Conservation (phyloP, 2,329 filamentous ascomycete genomes). For the Colletotrichum gigasporum region DNA sequence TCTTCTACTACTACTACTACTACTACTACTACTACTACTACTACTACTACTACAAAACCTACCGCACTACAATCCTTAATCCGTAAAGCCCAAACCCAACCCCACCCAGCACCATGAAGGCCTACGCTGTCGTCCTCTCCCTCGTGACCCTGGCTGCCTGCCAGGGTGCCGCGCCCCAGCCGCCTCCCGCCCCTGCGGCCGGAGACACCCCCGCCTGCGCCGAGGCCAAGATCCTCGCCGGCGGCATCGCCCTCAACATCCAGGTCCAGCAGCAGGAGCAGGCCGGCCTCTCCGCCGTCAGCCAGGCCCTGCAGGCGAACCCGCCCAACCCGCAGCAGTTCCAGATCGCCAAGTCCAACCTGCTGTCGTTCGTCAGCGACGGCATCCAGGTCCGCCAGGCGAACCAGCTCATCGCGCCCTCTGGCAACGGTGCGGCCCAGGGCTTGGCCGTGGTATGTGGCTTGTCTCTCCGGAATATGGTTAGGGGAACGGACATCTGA, state of each 20-base stretch:
- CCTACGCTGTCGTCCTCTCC: slow-evolving; percentile 25
- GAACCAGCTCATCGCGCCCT: slow-evolving; percentile 28
- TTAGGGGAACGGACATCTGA: not conserved
- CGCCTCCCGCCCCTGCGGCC: slow-evolving; percentile 3
- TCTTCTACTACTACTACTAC: not conserved
- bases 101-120: slow-evolving; percentile 15
- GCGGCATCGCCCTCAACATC: slow-evolving; percentile 29
- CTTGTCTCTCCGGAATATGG: too few species aligned
- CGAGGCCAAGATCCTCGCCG: slow-evolving; percentile 29
- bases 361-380: slow-evolving; percentile 29
- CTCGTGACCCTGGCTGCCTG: slow-evolving; percentile 7
- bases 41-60: too few species aligned
- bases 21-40: too few species aligned
- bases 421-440: slow-evolving; percentile 17
- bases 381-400: slow-evolving; percentile 28
- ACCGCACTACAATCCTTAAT: slow-evolving; percentile 26
- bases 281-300: slow-evolving; percentile 11
- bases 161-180: slow-evolving; percentile 6
- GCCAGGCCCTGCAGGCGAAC: slow-evolving; percentile 21
- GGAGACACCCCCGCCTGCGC: slow-evolving; percentile 27
- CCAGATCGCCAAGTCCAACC: slow-evolving; percentile 31
- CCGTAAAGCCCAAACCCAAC: not conserved
- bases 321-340: slow-evolving; percentile 28
- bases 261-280: slow-evolving; percentile 30
- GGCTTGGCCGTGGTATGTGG: slow-evolving; percentile 22